Base-by-base conservation (phyloP, 768 basidiomycete genomes). In the Cystobasidium ongulense region DNA sequence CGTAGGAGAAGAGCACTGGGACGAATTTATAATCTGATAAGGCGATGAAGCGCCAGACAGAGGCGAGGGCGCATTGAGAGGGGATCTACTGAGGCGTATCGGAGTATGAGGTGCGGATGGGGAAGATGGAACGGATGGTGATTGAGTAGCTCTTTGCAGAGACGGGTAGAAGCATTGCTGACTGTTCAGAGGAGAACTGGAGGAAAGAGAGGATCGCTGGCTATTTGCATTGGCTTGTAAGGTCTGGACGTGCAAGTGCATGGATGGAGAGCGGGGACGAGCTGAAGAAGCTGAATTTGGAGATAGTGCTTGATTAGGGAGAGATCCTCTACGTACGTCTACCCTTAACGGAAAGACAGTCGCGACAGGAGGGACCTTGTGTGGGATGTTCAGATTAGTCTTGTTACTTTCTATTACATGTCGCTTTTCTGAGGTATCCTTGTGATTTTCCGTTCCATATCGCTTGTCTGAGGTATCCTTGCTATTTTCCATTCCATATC, bases 11-110 rank as follows among this genome's bases (percentile, higher is more conserved):
- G 57, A 13, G 43, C 13, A n/a, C 13, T 59, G 57, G 11, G 23
- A 27, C 57, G 29, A 29, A 31, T 35, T 27, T 59, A 59, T 29
- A 29, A 59, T 59, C 57, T 59, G 57, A 59, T 59, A 59, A 59
- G 57, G 57, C 25, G 57, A 27, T 15, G 57, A 59, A 29, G 57
- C 4, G 8, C 13, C 29, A 21, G 29, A 59, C 29, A 35, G 29
- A 3, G 33, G 57, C 2, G 57, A 35, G 4, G 57, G 33, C 5
- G 57, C 29, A 13, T 29, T 27, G 29, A 35, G 33, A 23, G 57
- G 57, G 2, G 57, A 35, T 13, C 57, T 27, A 59, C 29, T 27
- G 11, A 59, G 3, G 5, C 57, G 25, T 13, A 59, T 27, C 15
- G 57, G 57, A 5, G 57, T 59, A 59, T 35, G 25, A 15, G 57